Evolutionary conservation across 257 asterid genomes (phyloP).

Genomic region (Nicotiana otophora): DNA sequence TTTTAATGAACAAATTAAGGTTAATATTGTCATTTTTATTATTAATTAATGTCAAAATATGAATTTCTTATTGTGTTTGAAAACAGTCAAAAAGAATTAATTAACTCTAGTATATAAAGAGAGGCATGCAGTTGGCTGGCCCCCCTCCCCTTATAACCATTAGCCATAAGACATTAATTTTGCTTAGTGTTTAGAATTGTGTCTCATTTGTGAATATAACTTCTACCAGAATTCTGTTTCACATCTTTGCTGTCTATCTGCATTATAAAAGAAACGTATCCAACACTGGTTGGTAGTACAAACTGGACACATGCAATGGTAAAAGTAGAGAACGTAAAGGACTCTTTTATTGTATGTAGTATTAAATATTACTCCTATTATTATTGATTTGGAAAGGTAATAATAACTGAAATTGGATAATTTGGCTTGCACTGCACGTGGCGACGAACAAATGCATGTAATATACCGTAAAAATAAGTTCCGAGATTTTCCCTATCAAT

Average conservation of each 20-base stretch:
- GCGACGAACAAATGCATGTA: background rate
- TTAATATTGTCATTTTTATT: no score
- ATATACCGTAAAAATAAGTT: background rate
- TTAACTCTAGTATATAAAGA: no score
- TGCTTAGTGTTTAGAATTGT: background rate
- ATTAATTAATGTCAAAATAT: no score
- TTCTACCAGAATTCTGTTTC: constrained; percentile 3
- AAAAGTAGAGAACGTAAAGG: background rate
- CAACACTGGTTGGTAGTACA: background rate
- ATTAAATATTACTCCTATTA: background rate
- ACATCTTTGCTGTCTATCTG: background rate
- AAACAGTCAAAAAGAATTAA: no score
- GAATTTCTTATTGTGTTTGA: no score
- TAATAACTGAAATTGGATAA: no score
- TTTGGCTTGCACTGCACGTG: background rate
- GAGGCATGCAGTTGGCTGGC: background rate
- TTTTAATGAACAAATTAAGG: no score
- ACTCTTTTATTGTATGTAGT: background rate
- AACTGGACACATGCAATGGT: background rate
- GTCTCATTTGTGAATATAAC: background rate
- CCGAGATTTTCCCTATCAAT: background rate
- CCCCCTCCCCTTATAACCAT: background rate
- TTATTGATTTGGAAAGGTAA: no score
- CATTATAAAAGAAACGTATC: background rate
- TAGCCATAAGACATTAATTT: background rate